Evolutionary conservation across 2,329 filamentous ascomycete species (phyloP), one percentile per base, ranked within the genome.

Genomic region (Aspergillus intermedius): DNA sequence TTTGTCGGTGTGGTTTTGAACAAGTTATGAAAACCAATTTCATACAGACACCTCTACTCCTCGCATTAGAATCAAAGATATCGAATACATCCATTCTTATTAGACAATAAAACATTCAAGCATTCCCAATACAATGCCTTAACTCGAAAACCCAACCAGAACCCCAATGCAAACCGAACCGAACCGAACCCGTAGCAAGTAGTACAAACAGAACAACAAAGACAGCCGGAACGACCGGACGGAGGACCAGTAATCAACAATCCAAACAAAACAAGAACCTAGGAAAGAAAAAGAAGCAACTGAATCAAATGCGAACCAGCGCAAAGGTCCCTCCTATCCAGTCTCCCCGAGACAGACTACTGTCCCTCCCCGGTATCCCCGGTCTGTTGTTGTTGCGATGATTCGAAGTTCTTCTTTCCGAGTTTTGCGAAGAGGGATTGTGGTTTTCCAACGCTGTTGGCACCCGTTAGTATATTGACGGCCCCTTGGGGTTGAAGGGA

Each of bases 341-440:
- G 37, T 48, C 43, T 17, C 23, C 15, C 17, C 15, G 13, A 44
- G 17, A 21, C 25, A 30, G 25, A 28, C 9, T 21, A 40, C 17
- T 40, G 37, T 5, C 17, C 34, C 34, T 37, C n/a, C 6, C 34
- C 34, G 17, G 34, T 19, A 12, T 19, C 37, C 5, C 25, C 25
- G 3, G n/a, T n/a, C 25, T 42, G 28, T 41, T n/a, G 9, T 34
- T 9, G 35, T 48, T 30, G 55, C 55, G 30, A 57, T 53, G 15
- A 63, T 57, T 72, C 68, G 46, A 69, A 69, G 51, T 63, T 69
- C 60, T 73, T 73, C 64, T 72, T 73, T 53, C 68, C 68, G 6
- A 74, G 61, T 54, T 74, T 74, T 34, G 73, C 70, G 53, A 75
- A 74, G 17, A 75, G 63, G 1, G 67, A 71, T 56, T 74, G 70